Conservation (phyloP, 2,329 filamentous ascomycete species). For the Trichoderma sp. region DNA sequence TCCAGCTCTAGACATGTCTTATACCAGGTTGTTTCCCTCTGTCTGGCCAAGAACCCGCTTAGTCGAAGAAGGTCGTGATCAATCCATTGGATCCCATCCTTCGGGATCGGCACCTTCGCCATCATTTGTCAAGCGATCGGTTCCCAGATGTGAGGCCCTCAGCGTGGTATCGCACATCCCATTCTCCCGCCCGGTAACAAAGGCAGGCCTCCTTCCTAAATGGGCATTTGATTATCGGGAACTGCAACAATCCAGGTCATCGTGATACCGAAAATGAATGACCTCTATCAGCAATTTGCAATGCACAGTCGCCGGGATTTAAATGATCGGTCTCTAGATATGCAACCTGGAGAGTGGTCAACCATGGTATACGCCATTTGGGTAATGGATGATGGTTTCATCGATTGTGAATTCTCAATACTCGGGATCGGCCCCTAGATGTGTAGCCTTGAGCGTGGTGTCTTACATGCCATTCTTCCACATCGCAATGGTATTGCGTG, state of each 20-base stretch:
- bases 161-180: slow-evolving; percentile 21
- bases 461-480: slow-evolving; percentile 26
- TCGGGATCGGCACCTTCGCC: slow-evolving; percentile 22
- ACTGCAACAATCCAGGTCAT: background rate
- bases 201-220: background rate
- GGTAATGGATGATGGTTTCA: background rate
- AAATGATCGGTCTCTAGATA: background rate
- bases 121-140: background rate
- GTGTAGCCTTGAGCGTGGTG: slow-evolving; percentile 11
- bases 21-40: slow-evolving; percentile 5
- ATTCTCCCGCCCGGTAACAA: slow-evolving; percentile 25
- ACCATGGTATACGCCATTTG: background rate
- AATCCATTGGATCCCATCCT: background rate
- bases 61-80: background rate
- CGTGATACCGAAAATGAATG: background rate
- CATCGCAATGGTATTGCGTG: slow-evolving; percentile 20
- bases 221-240: background rate
- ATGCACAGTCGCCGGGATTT: background rate
- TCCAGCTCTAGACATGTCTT: slow-evolving; percentile 25
- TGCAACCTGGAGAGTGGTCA: background rate
- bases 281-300: background rate
- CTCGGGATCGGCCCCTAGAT: slow-evolving; percentile 1
- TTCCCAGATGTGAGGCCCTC: background rate
- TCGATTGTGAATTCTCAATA: background rate
- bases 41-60: slow-evolving; percentile 8